Evolutionary conservation across 805 yeast genomes (phyloP), one percentile per base, ranked within the genome.

Genomic region (Dipodascus albidus): DNA sequence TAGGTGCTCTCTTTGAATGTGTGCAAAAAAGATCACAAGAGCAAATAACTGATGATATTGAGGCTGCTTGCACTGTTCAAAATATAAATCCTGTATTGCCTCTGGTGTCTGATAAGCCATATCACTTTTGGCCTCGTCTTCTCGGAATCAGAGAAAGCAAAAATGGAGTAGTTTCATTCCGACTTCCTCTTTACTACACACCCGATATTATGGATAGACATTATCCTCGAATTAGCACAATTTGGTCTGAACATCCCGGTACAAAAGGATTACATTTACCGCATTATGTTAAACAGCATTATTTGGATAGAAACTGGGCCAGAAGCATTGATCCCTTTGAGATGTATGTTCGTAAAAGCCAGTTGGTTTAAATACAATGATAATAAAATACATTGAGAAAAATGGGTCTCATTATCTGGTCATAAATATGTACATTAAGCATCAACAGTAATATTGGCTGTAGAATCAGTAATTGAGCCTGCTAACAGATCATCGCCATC

Each of bases 401-500:
- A n/a, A n/a, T n/a, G n/a, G n/a, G n/a, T 27, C 33, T 27, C 33
- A 27, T 27, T 27, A 6, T 6, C 33, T 27, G 33, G 33, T 27
- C 33, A 27, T 27, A 6, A 27, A 27, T 27, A 27, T 27, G 33
- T 38, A 38, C 20, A 38, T 38, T 38, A 38, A 38, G 44, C 44
- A 3, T 14, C 17, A 17, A 38, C 15, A 4, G 44, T 11, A 11
- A 38, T 17, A n/a, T 38, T 38, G 9, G 20, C 17, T 38, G 44
- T 38, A 38, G 44, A 38, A 14, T 38, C 44, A n/a, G 60, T 54
- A 11, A 58, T 22, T 15, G 50, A 54, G 14, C 58, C 62, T 8
- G 57, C 62, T n/a, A 59, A 53, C 50, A 61, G 50, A 49, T 60
- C 64, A 22, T 58, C 61, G 48, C 60, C 65, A 23, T 61, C 63